Conservation (phyloP, 768 basidiomycete species). For the Tricholoma saponaceum region DNA sequence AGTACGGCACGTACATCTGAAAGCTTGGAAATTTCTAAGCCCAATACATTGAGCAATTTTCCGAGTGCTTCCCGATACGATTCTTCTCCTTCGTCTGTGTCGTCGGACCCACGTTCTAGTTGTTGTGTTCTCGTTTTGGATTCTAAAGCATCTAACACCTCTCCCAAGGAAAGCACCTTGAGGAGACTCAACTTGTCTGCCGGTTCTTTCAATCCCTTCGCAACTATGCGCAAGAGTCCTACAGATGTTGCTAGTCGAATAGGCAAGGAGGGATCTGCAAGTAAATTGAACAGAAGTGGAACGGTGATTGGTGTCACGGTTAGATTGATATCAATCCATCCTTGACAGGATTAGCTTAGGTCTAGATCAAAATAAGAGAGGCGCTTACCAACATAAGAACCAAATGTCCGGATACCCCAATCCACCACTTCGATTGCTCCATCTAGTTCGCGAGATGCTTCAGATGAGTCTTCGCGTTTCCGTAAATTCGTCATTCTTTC, state of each 20-base stretch:
- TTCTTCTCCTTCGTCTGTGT: constrained; percentile 84
- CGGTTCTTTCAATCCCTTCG: constrained; percentile 91
- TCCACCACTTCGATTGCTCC: constrained; percentile 78
- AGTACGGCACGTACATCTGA: constrained; percentile 58
- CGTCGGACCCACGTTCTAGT: constrained; percentile 50
- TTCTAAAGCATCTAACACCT: constrained; percentile 80
- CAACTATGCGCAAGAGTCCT: constrained; percentile 79
- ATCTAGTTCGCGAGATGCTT: constrained; percentile 49
- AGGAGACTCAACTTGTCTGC: constrained; percentile 86
- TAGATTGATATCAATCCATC: constrained; percentile 97
- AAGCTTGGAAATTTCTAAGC: constrained; percentile 79
- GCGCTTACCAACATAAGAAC: constrained; percentile 87
- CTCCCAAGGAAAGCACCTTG: constrained; percentile 81
- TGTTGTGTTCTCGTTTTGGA: constrained; percentile 67
- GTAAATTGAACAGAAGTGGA: constrained; percentile 75
- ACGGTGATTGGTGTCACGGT: constrained; percentile 91
- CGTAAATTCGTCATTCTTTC: constrained; percentile 52
- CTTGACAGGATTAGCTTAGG: constrained; percentile 33
- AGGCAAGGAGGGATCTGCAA: constrained; percentile 72
- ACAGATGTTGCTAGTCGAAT: constrained; percentile 81
- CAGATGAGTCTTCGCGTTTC: constrained; percentile 38
- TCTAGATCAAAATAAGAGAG: not conserved
- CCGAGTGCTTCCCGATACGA: constrained; percentile 88
- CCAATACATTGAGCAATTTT: constrained; percentile 75
- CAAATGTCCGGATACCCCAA: constrained; percentile 89